Evolutionary conservation across 2,329 filamentous ascomycete species (phyloP).

Genomic region (Sporothrix euskadiensis): DNA sequence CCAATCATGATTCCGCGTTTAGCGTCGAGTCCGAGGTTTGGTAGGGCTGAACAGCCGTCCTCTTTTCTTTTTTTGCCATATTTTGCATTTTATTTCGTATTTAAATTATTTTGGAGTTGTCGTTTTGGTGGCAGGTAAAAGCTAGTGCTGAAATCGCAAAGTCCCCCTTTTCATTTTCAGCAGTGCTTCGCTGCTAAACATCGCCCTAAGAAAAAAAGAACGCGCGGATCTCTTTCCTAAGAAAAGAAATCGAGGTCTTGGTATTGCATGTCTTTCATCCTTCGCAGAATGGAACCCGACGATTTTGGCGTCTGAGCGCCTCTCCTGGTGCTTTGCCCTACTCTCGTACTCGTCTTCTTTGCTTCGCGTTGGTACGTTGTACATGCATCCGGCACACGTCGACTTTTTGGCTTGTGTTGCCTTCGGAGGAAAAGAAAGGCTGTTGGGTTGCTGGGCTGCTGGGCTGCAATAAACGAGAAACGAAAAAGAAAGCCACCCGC

Average conservation of each 20-base stretch:
- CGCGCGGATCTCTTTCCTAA: not conserved
- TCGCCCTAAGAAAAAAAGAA: not conserved
- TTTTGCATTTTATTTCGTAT: not conserved
- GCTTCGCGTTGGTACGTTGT: not conserved
- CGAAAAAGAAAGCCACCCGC: not conserved
- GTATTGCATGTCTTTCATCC: not conserved
- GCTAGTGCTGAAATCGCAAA: not conserved
- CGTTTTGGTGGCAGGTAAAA: not conserved
- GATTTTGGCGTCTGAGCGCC: not conserved
- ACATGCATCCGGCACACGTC: not conserved
- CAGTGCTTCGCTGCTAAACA: not conserved
- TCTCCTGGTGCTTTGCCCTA: not conserved
- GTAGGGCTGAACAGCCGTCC: slow-evolving; percentile 22
- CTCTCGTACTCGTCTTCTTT: not conserved
- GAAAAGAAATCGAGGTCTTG: slow-evolving; percentile 3
- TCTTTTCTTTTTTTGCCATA: not conserved
- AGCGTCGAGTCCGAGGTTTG: slow-evolving; percentile 23
- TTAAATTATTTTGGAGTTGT: not conserved
- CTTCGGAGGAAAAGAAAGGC: not conserved
- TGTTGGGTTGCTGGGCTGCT: not conserved
- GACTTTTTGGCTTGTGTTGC: not conserved
- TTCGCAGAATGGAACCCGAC: not conserved
- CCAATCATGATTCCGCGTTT: slow-evolving; percentile 26
- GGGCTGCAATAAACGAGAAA: not conserved
- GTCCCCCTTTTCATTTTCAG: not conserved